Base-by-base conservation (phyloP, 768 basidiomycete genomes). In the Kwoniella shandongensis region DNA sequence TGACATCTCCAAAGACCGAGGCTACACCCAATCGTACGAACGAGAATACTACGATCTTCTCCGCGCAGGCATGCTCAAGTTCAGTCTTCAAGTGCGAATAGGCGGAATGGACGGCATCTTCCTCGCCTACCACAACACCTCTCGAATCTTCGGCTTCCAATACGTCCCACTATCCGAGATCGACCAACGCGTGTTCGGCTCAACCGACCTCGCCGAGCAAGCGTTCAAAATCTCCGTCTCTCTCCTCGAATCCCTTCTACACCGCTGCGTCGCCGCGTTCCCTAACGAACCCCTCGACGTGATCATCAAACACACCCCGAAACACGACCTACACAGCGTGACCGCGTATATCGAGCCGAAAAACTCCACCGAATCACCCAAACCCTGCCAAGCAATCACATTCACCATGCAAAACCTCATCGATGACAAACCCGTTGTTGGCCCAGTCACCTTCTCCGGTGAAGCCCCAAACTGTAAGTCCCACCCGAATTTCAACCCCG, bases 31-130 rank as follows among this genome's bases (percentile, higher is more conserved):
- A 67, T 91, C 89, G 59, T 97, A 93, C 63, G 94, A 99, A 78
- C 81, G 84, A 61, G 94, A 99, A 74, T 91, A 91, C 69, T 96
- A 91, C 74, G 94, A 99, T 70, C 83, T 99, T 38, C 86, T 93
- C 65, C 84, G 94, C 4, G 87, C 90, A 13, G 93, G 91, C 1
- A 94, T 97, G 79, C 81, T 99, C 52, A 97, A 97, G 79, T 97
- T 91, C 75, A 87, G 89, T 62, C 87, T 98, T 79, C 94, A 99
- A 81, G 93, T 84, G 1, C 86, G 94, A 4, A 98, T 99, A 59
- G 94, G 94, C 8, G 85, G 87, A 70, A 98, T 98, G 94, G 92
- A 96, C 69, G 94, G 94, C 15, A 87, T 97, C 7, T 76, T 79
- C 44, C 56, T 77, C 41, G 79, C 78, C 0, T 79, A 78, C 62